A percentile compares a stretch with the other conserved stretches of the same genome.
Conservation (phyloP, 2,329 filamentous ascomycete genomes). For the Nemania sp. region DNA sequence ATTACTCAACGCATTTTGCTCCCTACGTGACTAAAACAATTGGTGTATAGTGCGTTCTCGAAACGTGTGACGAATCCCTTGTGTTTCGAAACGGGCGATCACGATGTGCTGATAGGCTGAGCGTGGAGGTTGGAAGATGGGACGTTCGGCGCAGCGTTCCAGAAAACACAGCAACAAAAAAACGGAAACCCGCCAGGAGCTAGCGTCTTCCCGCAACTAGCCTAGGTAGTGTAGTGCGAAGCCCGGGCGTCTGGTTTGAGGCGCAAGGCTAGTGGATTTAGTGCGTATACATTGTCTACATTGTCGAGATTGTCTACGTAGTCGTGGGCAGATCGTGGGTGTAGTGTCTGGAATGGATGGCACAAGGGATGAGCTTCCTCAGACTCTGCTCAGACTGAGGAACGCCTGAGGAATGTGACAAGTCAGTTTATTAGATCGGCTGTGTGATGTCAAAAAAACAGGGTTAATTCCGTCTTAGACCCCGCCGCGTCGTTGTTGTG, state of each 20-base stretch:
- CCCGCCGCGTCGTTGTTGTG: not conserved
- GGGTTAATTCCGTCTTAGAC: too few species aligned
- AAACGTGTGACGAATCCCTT: conserved; percentile 25
- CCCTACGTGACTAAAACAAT: conserved; percentile 13
- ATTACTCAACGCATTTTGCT: conserved; percentile 5
- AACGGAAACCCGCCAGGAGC: conserved; percentile 20
- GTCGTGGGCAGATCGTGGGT: too few species aligned
- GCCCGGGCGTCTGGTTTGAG: not conserved
- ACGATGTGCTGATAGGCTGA: conserved; percentile 25
- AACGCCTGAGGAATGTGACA: not conserved
- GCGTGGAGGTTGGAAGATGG: not conserved
- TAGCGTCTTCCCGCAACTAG: conserved; percentile 21
- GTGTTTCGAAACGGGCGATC: conserved; percentile 35
- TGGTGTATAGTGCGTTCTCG: conserved; percentile 18
- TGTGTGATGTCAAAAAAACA: too few species aligned
- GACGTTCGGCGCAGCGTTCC: conserved; percentile 10
- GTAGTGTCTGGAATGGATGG: not conserved
- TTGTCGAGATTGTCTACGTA: too few species aligned
- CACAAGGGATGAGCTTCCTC: not conserved
- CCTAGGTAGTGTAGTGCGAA: not conserved
- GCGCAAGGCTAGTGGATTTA: not conserved
- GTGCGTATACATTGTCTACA: too few species aligned
- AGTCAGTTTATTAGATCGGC: not conserved
- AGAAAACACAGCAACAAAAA: conserved; percentile 29
- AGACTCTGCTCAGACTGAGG: not conserved